phyloP scores from a whole-genome alignment of 2,329 filamentous ascomycete species.

The Scolecobasidium constrictum region DNA sequence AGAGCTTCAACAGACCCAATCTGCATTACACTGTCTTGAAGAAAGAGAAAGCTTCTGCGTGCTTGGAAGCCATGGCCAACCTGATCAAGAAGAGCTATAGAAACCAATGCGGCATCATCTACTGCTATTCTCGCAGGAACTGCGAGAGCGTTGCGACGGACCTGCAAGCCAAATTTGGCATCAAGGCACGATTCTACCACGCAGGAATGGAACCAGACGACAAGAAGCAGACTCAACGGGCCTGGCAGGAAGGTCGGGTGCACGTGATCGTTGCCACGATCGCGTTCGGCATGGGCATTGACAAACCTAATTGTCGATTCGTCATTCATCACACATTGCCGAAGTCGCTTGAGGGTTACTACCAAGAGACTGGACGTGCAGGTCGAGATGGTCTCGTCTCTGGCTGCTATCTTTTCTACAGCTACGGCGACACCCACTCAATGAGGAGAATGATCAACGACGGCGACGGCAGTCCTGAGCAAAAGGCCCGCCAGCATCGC shows the following conservation, averaged over 20 bases:
- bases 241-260: slow-evolving; percentile 70
- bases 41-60: slow-evolving; percentile 49
- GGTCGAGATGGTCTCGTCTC: slow-evolving; percentile 82
- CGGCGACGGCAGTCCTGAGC: slow-evolving; percentile 63
- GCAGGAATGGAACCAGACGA: slow-evolving; percentile 60
- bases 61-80: slow-evolving; percentile 45
- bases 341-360: slow-evolving; percentile 95
- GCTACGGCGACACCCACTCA: slow-evolving; percentile 62
- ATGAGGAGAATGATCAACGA: slow-evolving; percentile 74
- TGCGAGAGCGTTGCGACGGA: slow-evolving; percentile 71
- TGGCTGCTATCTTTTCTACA: slow-evolving; percentile 83
- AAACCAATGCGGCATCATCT: slow-evolving; percentile 78
- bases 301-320: slow-evolving; percentile 92
- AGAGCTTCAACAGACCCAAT: slow-evolving; percentile 97
- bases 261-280: slow-evolving; percentile 97
- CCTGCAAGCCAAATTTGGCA: slow-evolving; percentile 48
- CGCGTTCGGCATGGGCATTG: slow-evolving; percentile 99
- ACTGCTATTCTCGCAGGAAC: slow-evolving; percentile 75
- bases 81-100: slow-evolving; percentile 62
- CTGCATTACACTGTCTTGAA: slow-evolving; percentile 73
- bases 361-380: slow-evolving; percentile 93
- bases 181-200: slow-evolving; percentile 78
- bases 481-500: slow-evolving; percentile 71
- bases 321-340: slow-evolving; percentile 89
- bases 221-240: slow-evolving; percentile 60